Evolutionary conservation across 2,329 filamentous ascomycete genomes (phyloP).

Genomic region (Endothia cerciana): DNA sequence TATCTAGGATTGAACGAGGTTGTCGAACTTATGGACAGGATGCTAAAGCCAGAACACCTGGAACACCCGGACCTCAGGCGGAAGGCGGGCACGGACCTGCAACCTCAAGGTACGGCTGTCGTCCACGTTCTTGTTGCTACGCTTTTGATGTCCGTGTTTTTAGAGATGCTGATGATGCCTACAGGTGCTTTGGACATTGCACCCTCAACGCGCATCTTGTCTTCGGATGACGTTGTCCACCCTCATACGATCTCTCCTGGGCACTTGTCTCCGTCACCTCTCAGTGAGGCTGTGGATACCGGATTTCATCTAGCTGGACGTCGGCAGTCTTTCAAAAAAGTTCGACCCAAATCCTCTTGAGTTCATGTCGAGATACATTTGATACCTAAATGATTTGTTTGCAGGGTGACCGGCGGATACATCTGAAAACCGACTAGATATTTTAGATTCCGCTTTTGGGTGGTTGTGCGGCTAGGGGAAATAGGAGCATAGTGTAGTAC

Average conservation of each 20-base stretch:
- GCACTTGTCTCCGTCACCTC: constrained; percentile 11
- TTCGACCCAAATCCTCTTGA: neutral
- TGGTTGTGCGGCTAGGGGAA: neutral
- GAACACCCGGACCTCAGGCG: neutral
- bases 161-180: neutral
- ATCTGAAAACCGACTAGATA: neutral
- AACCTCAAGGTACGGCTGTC: neutral
- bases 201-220: neutral
- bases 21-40: constrained; percentile 12
- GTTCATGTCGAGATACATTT: neutral
- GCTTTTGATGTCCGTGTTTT: neutral
- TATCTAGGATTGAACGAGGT: constrained; percentile 10
- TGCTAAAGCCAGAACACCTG: constrained; percentile 11
- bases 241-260: constrained; percentile 20
- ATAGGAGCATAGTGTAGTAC: neutral
- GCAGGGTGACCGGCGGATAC: neutral
- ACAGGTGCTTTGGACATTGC: constrained; percentile 6
- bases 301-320: constrained; percentile 29
- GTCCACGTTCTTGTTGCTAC: neutral
- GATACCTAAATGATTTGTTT: neutral
- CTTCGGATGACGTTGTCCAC: constrained; percentile 11
- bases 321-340: neutral
- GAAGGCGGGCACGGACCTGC: neutral
- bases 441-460: neutral
- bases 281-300: constrained; percentile 20